These are phyloP conservation scores for Suillus weaverae DNA, from an alignment of 768 basidiomycete genomes.

Conservation along the genomic window DNA sequence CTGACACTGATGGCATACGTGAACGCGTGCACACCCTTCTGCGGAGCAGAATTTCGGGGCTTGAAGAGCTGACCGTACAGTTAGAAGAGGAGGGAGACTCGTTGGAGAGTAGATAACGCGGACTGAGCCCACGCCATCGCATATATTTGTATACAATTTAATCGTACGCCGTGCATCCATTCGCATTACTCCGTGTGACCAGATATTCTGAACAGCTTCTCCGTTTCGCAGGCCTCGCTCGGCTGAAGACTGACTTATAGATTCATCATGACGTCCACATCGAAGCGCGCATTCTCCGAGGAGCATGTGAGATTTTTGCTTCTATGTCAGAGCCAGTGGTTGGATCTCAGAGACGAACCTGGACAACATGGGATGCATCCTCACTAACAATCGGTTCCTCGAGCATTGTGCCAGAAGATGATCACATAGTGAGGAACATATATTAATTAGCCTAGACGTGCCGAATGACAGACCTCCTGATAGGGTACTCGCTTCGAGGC, in stretches of 20 bases:
- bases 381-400: conserved; percentile 47
- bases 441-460: neutral
- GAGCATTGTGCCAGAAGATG: conserved; percentile 43
- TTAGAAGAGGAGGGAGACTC: conserved; percentile 45
- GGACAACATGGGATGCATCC: conserved; percentile 32
- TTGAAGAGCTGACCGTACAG: conserved; percentile 91
- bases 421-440: conserved; percentile 46
- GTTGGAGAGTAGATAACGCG: neutral
- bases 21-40: conserved; percentile 74
- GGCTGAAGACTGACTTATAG: neutral
- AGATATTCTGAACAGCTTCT: neutral
- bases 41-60: conserved; percentile 69
- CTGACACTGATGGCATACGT: conserved; percentile 69
- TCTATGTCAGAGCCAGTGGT: conserved; percentile 39
- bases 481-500: conserved; percentile 60
- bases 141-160: conserved; percentile 4
- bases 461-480: neutral
- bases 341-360: conserved; percentile 40
- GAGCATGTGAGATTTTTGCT: conserved; percentile 13
- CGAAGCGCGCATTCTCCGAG: neutral
- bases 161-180: neutral
- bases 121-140: neutral
- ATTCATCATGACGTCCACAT: neutral
- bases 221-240: neutral
- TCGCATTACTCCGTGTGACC: neutral